These are phyloP conservation scores for Kuraishia capsulata DNA, from an alignment of 805 yeast species.

Conservation along the genomic window DNA sequence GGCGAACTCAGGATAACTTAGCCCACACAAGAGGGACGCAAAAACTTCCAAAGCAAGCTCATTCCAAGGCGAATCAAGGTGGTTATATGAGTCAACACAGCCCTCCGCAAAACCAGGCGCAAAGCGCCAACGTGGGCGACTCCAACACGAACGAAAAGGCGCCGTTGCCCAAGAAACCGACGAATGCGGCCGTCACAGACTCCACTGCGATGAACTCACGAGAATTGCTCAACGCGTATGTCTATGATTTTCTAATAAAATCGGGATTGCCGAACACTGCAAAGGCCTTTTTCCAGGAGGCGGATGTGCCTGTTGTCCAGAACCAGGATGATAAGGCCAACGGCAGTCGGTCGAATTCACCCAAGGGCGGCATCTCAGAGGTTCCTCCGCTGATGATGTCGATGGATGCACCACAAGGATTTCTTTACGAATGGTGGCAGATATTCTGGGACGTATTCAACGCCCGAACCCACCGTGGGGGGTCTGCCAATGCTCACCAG, in stretches of 20 bases:
- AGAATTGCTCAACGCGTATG: constrained; percentile 69
- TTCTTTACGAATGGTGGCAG: constrained; percentile 92
- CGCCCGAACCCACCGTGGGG: constrained; percentile 63
- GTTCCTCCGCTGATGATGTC: constrained; percentile 43
- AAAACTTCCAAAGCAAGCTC: no score
- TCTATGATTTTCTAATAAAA: constrained; percentile 77
- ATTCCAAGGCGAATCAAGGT: no score
- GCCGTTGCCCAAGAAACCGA: constrained; percentile 8
- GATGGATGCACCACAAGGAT: constrained; percentile 82
- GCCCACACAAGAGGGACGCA: no score
- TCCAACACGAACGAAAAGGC: not conserved
- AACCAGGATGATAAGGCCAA: not conserved
- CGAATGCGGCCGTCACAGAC: constrained; percentile 25
- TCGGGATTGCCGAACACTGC: constrained; percentile 69
- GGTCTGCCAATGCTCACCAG: constrained; percentile 56
- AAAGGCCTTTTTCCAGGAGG: constrained; percentile 62
- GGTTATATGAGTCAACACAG: constrained; percentile 6
- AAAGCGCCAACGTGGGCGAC: not conserved
- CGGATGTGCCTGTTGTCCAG: constrained; percentile 48
- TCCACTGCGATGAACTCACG: constrained; percentile 42
- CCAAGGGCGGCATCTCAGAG: constrained; percentile 15
- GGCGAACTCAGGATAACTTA: no score
- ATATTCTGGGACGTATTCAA: constrained; percentile 90
- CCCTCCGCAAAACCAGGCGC: constrained; percentile 2
- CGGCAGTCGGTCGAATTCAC: constrained; percentile 1